Base-by-base conservation (phyloP, 805 yeast species). In the Lipomyces lipofer region DNA sequence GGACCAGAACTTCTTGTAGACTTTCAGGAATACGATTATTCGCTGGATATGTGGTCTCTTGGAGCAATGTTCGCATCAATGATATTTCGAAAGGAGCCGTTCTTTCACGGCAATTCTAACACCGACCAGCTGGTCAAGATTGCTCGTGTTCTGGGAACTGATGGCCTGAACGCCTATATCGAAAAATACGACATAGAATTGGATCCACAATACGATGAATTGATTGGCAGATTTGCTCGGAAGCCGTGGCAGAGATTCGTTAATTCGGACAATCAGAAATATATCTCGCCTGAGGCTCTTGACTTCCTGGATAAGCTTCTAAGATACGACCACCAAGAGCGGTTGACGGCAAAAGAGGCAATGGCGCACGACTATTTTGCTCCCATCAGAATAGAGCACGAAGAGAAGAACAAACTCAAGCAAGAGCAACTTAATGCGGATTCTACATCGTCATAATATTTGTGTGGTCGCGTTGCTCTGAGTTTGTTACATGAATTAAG, bases 41-140 rank as follows among this genome's bases (percentile, higher is more conserved):
- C 96, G 7, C 76, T 91, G 51, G 97, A 91, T 70, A 70, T 91
- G 65, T 91, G 97, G 97, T 88, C 96, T 0, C 85, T 88, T 52
- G 97, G 97, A 40, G 91, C 96, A 38, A 89, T 89, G 81, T 72
- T 90, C 57, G 97, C 96, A 4, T 86, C 97, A 4, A 86, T 91
- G 68, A 81, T 90, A 25, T 91, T 91, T 75, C 84, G 86, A 67
- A 86, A 84, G 69, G 97, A 91, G 64, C 97, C 97, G 5, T 87
- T 91, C 63, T 91, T 91, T 76, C 86, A 88, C 64, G 97, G 97
- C 19, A 86, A 83, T 54, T 86, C 95, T 47, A 90, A 91, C 70
- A 85, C 86, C 40, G 97, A 91, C 70, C 97, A 91, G 70, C 75
- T 91, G 63, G 89, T 91, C 47, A 92, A 91, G 69, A 91, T 91